Evolutionary conservation across 306 rosid species (phyloP).

Genomic region (Oemleria cerasiformis): DNA sequence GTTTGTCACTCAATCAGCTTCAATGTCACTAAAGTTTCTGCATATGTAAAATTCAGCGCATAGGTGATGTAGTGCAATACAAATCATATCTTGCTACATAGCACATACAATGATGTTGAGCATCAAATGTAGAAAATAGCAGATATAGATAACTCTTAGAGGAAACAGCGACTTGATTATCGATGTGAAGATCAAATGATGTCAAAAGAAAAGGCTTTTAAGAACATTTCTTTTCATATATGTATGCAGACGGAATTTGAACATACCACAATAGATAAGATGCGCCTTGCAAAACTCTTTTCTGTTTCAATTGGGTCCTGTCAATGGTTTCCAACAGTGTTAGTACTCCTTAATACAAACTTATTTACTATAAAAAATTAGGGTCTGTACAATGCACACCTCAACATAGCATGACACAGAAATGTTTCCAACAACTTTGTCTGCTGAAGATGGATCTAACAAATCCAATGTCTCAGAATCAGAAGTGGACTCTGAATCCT

Average conservation of each 20-base stretch:
- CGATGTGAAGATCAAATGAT: not conserved
- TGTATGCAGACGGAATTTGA: conserved; percentile 2
- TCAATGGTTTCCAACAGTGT: conserved; percentile 29
- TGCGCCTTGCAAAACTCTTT: conserved; percentile 81
- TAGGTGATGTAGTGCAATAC: not conserved
- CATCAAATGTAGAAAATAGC: not conserved
- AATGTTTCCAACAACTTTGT: conserved; percentile 65
- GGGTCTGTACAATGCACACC: conserved; percentile 40
- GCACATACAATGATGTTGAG: not conserved
- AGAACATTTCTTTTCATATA: not conserved
- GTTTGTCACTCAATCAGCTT: not conserved
- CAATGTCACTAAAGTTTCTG: not conserved
- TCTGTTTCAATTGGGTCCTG: conserved; percentile 94
- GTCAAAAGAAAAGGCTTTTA: not conserved
- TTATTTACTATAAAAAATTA: conserved; percentile 11
- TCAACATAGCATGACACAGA: conserved; percentile 73
- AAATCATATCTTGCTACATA: not conserved
- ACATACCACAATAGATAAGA: conserved; percentile 90
- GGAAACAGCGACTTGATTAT: not conserved
- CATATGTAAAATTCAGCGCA: not conserved
- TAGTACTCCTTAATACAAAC: conserved; percentile 19
- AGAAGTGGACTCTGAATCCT: conserved; percentile 64
- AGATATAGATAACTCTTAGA: not conserved
- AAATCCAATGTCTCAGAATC: conserved; percentile 49
- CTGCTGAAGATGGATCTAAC: conserved; percentile 72